Percentiles rank a stretch among this genome's conserved stretches.
Conservation (phyloP, 108 stramenopile species). For the Nannochloropsis gaditana region DNA sequence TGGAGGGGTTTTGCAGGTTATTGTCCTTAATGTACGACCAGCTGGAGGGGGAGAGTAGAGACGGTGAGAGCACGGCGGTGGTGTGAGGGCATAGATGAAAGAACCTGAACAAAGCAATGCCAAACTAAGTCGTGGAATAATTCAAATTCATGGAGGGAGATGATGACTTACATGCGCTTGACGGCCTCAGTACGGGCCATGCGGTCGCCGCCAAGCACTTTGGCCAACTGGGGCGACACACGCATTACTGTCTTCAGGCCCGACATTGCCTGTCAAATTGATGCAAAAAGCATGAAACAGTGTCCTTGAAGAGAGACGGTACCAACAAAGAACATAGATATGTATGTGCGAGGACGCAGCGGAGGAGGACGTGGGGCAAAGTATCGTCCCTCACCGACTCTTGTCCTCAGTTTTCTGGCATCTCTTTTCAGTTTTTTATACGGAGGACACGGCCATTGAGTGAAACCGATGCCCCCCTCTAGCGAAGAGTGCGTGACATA, state of each 20-base stretch:
- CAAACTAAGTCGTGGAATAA: no score
- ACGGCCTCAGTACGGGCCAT: conserved; percentile 16
- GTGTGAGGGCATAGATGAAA: no score
- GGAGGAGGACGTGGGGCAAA: conserved; percentile 16
- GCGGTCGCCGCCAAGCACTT: neutral
- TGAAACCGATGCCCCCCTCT: neutral
- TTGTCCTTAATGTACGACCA: conserved; percentile 4
- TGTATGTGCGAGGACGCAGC: neutral
- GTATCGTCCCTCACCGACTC: neutral
- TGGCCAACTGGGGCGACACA: neutral
- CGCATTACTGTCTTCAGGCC: neutral
- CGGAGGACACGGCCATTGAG: neutral
- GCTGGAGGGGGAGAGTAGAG: neutral
- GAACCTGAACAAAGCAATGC: no score
- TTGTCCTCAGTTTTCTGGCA: neutral
- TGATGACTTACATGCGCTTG: neutral
- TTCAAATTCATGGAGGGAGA: neutral
- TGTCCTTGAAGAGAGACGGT: neutral
- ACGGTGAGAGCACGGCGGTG: neutral
- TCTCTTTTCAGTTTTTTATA: neutral
- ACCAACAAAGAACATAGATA: neutral
- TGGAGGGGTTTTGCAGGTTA: neutral
- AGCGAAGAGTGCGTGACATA: neutral
- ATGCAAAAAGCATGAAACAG: neutral
- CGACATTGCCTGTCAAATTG: neutral